Base-by-base conservation (phyloP, 257 asterid genomes). In the Anisodus acutangulus region DNA sequence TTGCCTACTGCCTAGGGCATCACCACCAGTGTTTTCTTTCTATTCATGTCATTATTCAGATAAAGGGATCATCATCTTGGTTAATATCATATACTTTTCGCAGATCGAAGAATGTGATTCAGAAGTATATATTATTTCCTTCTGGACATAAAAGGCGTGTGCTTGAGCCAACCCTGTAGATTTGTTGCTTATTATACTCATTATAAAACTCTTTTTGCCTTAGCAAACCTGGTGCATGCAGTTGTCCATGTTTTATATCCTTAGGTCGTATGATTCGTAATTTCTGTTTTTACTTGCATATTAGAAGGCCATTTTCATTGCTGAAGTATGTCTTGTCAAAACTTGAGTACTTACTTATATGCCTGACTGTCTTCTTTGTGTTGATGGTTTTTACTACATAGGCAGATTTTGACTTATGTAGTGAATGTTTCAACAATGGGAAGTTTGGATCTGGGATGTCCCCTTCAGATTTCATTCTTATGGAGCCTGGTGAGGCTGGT, bases 321-420 rank as follows among this genome's bases (percentile, higher is more conserved):
- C 15, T 51, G 85, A 67, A 72, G 54, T 43, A 57, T 78, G 53
- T 53, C 78, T 11, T 31, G 68, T 49, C 49, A 79, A 86, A 55
- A 55, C 17, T 57, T n/a, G 81, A 76, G 63, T 9, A 49, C 81
- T 76, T 76, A 12, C 45, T 31, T 31, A 31, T 31, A 58, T 51
- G 81, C 62, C 81, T 76, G 74, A 82, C 85, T 51, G 55, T 87
- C 53, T 49, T 80, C 64, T 68, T 39, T 85, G 55, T 78, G 82
- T 89, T 90, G 88, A 89, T 88, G 85, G 13, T 82, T 71, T 47
- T 86, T 67, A 17, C 84, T 84, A 63, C 71, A 83, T 97, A 97
- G 99, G 99, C 99, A 66, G 99, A 97, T 91, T 97, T 93, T 89
- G 99, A 97, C 90, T 92, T 97, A 84, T 97, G 99, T 88, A 95